These are phyloP conservation scores for Penicillium roqueforti DNA, from an alignment of 495 filamentous ascomycete genomes.

Conservation along the genomic window DNA sequence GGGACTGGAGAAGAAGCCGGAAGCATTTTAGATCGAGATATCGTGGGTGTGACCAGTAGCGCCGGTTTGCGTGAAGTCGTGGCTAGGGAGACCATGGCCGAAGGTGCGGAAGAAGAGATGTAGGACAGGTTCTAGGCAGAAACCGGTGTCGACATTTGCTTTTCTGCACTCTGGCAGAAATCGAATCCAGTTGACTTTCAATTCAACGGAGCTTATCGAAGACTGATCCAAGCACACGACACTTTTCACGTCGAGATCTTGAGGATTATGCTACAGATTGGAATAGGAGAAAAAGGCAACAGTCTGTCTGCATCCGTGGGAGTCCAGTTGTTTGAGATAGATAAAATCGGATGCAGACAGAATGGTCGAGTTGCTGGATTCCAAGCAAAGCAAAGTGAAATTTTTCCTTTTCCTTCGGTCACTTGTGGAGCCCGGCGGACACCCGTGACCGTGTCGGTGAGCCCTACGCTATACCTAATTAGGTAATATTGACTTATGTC, in stretches of 20 bases:
- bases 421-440: conserved; percentile 19
- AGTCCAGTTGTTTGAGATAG: conserved; percentile 9
- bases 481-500: conserved; percentile 20
- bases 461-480: conserved; percentile 12
- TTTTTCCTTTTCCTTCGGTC: conserved; percentile 18
- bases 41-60: conserved; percentile 20
- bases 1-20: conserved; percentile 35
- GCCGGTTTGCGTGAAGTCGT: conserved; percentile 32
- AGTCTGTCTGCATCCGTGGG: conserved; percentile 22
- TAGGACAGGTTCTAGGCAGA: conserved; percentile 7
- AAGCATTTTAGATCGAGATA: conserved; percentile 33
- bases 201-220: conserved; percentile 9
- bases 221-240: conserved; percentile 28
- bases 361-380: conserved; percentile 7
- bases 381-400: conserved; percentile 15
- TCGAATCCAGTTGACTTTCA: conserved; percentile 1
- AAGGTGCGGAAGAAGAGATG: conserved; percentile 1
- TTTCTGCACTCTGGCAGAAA: conserved; percentile 6
- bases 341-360: conserved; percentile 21
- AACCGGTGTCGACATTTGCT: conserved; percentile 23
- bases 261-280: conserved; percentile 19
- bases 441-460: conserved; percentile 26
- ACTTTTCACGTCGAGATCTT: conserved; percentile 7
- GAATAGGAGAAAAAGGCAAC: conserved; percentile 4
- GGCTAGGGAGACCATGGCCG: conserved; percentile 45